A percentile compares a stretch with the other conserved stretches of the same genome.
Conservation (phyloP, 345 rosid species). For the Brassica nigra region DNA sequence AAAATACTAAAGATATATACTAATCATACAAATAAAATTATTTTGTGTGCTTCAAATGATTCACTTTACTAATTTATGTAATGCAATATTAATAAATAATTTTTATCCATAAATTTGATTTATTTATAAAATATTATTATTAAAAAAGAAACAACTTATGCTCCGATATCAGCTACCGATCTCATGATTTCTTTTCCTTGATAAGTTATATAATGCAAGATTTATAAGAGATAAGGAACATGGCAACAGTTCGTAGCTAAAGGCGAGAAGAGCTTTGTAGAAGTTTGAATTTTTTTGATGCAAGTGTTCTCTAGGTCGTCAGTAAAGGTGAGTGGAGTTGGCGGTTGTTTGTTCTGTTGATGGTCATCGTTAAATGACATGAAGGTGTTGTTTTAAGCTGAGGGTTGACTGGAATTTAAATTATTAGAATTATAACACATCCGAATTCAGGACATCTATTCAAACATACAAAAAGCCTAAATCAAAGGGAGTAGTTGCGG, state of each 20-base stretch:
- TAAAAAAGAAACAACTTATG: not conserved
- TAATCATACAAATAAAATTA: too few relatives aligned
- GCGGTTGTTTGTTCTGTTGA: too few relatives aligned
- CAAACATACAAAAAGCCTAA: not conserved
- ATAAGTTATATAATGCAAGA: not conserved
- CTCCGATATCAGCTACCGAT: not conserved
- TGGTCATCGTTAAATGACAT: not conserved
- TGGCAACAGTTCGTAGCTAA: not conserved
- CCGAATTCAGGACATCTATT: not conserved
- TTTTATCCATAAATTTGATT: too few relatives aligned
- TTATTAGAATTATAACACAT: too few relatives aligned
- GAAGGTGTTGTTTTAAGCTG: not conserved
- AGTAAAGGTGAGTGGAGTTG: too few relatives aligned
- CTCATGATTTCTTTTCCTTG: not conserved
- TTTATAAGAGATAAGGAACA: not conserved
- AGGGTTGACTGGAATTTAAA: too few relatives aligned
- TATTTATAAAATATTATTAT: too few relatives aligned
- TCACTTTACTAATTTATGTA: too few relatives aligned
- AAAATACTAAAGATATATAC: too few relatives aligned
- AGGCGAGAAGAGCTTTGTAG: not conserved
- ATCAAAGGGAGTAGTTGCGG: not conserved
- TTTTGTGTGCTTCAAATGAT: too few relatives aligned
- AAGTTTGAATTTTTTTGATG: not conserved
- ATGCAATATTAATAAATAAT: too few relatives aligned
- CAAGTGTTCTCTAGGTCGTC: not conserved